A percentile compares a stretch with the other conserved stretches of the same genome.
phyloP scores from a whole-genome alignment of 192 early-diverging fungal genomes.

The Entomortierella lignicola region DNA sequence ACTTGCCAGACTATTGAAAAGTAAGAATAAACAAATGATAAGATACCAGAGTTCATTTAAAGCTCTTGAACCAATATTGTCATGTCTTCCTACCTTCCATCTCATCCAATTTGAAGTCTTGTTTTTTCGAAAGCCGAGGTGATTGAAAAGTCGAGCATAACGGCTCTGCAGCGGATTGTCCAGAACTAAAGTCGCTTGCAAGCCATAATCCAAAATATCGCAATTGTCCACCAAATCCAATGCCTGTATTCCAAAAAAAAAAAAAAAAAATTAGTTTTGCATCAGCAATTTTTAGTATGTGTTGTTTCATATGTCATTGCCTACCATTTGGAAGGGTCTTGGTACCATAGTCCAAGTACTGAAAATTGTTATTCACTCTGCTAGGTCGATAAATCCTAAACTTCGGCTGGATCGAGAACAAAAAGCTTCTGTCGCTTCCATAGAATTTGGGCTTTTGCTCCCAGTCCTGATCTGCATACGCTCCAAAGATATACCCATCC shows the following conservation, averaged over 20 bases:
- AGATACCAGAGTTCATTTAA: too few species aligned
- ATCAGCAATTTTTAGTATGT: too few species aligned
- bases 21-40: not conserved
- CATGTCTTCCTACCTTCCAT: constrained; percentile 67
- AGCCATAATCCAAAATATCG: constrained; percentile 81
- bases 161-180: constrained; percentile 69
- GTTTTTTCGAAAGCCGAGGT: constrained; percentile 60
- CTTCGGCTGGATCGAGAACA: constrained; percentile 59
- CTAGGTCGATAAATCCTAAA: constrained; percentile 43
- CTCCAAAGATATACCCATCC: constrained; percentile 73
- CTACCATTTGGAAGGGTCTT: constrained; percentile 80
- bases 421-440: constrained; percentile 68
- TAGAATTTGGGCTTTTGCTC: constrained; percentile 70
- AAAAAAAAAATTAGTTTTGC: constrained; percentile 4
- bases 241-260: constrained; percentile 37
- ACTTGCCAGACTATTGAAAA: constrained; percentile 78
- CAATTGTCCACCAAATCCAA: constrained; percentile 82
- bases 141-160: constrained; percentile 74
- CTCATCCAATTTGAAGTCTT: constrained; percentile 71
- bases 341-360: constrained; percentile 79
- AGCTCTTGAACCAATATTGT: too few species aligned
- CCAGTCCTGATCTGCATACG: constrained; percentile 71
- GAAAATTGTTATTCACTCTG: constrained; percentile 73
- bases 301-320: too few species aligned
- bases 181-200: constrained; percentile 66